A percentile compares a stretch with the other conserved stretches of the same genome.
phyloP scores from a whole-genome alignment of 1,284 basidiomycete genomes.

The Ceratobasidium sp. region DNA sequence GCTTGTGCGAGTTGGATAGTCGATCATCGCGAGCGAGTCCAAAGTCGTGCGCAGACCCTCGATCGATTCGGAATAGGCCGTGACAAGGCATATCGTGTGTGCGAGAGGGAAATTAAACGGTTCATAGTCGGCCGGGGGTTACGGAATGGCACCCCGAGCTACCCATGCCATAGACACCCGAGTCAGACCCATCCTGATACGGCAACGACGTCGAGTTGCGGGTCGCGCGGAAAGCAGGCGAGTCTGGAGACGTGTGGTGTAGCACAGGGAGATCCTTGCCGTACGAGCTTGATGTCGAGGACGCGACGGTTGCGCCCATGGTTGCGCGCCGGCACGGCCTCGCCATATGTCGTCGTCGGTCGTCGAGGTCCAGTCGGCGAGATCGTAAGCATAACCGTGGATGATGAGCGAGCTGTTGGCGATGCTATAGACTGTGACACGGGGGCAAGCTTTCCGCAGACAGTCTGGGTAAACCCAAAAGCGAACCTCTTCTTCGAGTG shows the following conservation, averaged over 20 bases:
- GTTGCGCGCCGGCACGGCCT: conserved; percentile 17
- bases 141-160: conserved; percentile 76
- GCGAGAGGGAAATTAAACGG: conserved; percentile 97
- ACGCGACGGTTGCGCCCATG: conserved; percentile 10
- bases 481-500: conserved; percentile 61
- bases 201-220: conserved; percentile 85
- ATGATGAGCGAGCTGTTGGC: conserved; percentile 89
- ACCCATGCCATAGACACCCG: conserved; percentile 36
- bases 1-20: conserved; percentile 98
- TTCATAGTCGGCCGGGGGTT: conserved; percentile 91
- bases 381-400: conserved; percentile 94
- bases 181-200: conserved; percentile 44
- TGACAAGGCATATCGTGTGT: conserved; percentile 96
- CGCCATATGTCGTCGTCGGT: conserved; percentile 81
- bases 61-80: conserved; percentile 97
- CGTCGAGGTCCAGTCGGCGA: conserved; percentile 82
- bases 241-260: conserved; percentile 79
- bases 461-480: conserved; percentile 97
- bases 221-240: conserved; percentile 79
- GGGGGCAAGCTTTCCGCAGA: conserved; percentile 88
- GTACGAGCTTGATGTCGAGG: conserved; percentile 34
- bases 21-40: conserved; percentile 97
- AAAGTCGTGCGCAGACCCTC: conserved; percentile 97
- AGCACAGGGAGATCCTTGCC: conserved; percentile 39
- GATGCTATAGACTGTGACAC: conserved; percentile 84